Percentiles rank a stretch among this genome's conserved stretches.
phyloP scores from a whole-genome alignment of 1,284 basidiomycete species.

The Coniophora puteana region DNA sequence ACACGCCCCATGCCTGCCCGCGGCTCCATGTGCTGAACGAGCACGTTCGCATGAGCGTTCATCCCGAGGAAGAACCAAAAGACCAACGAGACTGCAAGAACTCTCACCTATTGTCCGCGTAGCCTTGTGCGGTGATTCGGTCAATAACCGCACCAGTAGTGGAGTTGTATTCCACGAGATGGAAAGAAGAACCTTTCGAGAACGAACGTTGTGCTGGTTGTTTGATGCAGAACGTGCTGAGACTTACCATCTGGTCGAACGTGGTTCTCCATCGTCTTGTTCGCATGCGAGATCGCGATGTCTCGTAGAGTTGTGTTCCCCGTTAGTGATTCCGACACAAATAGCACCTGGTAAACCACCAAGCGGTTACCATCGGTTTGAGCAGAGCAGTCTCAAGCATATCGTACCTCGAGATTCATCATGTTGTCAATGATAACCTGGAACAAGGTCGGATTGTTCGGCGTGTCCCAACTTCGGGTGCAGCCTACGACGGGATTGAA shows the following conservation, averaged over 20 bases:
- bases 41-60: background rate
- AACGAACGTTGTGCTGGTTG: constrained; percentile 12
- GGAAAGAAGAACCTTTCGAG: constrained; percentile 42
- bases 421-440: constrained; percentile 21
- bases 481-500: constrained; percentile 17
- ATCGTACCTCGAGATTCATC: constrained; percentile 18
- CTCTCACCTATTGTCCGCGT: constrained; percentile 34
- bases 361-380: background rate
- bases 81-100: background rate
- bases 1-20: constrained; percentile 48
- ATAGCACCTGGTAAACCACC: constrained; percentile 9
- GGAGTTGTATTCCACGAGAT: constrained; percentile 45
- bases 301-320: constrained; percentile 14
- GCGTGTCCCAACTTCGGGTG: constrained; percentile 20
- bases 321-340: constrained; percentile 15
- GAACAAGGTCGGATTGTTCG: constrained; percentile 11
- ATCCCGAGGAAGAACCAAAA: too few species aligned
- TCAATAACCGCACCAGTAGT: constrained; percentile 39
- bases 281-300: constrained; percentile 18
- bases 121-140: constrained; percentile 40
- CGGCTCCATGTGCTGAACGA: constrained; percentile 52
- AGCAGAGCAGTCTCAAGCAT: background rate
- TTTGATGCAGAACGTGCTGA: background rate
- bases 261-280: constrained; percentile 18
- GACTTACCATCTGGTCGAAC: constrained; percentile 15